Evolutionary conservation across 495 filamentous ascomycete genomes (phyloP).

Genomic region (Tuber aestivum): DNA sequence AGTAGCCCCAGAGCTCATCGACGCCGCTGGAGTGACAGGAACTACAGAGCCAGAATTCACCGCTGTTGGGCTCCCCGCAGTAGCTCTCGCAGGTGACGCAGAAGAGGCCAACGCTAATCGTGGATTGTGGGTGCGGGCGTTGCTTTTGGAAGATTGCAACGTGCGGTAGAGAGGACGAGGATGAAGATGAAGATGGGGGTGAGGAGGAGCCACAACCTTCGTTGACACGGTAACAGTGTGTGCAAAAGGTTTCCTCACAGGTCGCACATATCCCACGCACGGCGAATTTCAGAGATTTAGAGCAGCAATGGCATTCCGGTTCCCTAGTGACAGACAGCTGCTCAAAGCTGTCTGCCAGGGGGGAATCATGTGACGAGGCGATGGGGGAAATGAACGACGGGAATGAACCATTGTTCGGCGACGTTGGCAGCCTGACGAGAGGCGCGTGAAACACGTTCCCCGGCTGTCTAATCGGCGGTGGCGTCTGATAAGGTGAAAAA

Average conservation of each 20-base stretch:
- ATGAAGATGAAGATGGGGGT: not conserved
- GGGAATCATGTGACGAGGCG: not conserved
- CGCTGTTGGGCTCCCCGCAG: constrained; percentile 24
- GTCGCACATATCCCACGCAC: not conserved
- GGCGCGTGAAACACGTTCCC: not conserved
- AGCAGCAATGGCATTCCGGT: not conserved
- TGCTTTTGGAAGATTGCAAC: constrained; percentile 12
- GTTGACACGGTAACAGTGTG: constrained; percentile 11
- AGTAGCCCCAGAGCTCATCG: constrained; percentile 22
- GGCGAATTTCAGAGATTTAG: not conserved
- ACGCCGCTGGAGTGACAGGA: constrained; percentile 13
- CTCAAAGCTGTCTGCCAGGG: not conserved
- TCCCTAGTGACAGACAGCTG: not conserved
- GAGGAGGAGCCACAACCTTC: constrained; percentile 5
- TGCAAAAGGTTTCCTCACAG: constrained; percentile 6
- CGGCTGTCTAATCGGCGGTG: not conserved
- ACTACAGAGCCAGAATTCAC: constrained; percentile 29
- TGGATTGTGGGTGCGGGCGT: constrained; percentile 7
- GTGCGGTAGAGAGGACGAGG: constrained; percentile 3
- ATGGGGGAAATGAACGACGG: not conserved
- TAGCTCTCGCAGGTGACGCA: constrained; percentile 38
- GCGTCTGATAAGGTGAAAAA: not conserved
- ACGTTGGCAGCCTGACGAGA: not conserved
- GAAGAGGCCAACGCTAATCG: constrained; percentile 28
- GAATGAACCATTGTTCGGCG: not conserved